Evolutionary conservation across 2,329 filamentous ascomycete species (phyloP).

Genomic region (Colletotrichum limetticola): DNA sequence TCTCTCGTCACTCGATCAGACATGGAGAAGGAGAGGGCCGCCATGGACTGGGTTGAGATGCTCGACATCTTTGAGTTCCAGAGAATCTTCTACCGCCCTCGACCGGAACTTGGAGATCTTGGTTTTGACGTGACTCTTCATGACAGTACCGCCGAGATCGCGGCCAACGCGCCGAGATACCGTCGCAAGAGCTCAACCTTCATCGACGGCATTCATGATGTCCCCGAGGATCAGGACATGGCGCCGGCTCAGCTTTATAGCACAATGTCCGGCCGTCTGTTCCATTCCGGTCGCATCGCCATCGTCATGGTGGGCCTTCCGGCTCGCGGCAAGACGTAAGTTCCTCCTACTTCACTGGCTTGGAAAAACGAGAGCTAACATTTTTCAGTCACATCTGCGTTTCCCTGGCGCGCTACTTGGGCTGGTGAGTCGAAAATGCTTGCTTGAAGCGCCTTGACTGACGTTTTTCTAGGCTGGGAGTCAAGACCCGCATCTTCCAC

Average conservation of each 20-base stretch:
- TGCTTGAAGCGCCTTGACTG: slow-evolving; percentile 34
- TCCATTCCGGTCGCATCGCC: slow-evolving; percentile 96
- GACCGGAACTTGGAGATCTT: slow-evolving; percentile 35
- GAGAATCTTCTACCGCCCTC: not conserved
- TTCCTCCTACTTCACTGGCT: slow-evolving; percentile 32
- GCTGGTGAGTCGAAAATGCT: slow-evolving; percentile 69
- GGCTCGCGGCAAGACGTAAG: slow-evolving; percentile 92
- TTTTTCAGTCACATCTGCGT: slow-evolving; percentile 85
- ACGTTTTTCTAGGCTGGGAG: slow-evolving; percentile 75
- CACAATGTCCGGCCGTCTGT: slow-evolving; percentile 95
- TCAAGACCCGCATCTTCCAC: slow-evolving; percentile 98
- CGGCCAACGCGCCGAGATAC: slow-evolving; percentile 89
- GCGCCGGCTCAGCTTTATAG: slow-evolving; percentile 97
- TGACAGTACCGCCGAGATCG: slow-evolving; percentile 85
- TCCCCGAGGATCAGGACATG: slow-evolving; percentile 82
- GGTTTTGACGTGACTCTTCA: slow-evolving; percentile 41
- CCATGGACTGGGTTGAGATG: not conserved
- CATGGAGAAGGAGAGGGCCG: not conserved
- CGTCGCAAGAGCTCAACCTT: slow-evolving; percentile 94
- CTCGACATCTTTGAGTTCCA: not conserved
- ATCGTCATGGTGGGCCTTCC: slow-evolving; percentile 97
- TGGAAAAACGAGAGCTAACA: slow-evolving; percentile 1
- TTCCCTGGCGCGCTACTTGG: slow-evolving; percentile 90
- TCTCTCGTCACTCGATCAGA: not conserved
- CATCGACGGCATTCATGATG: slow-evolving; percentile 96